Base-by-base conservation (phyloP, 306 rosid species). In the Glycine tomentella region DNA sequence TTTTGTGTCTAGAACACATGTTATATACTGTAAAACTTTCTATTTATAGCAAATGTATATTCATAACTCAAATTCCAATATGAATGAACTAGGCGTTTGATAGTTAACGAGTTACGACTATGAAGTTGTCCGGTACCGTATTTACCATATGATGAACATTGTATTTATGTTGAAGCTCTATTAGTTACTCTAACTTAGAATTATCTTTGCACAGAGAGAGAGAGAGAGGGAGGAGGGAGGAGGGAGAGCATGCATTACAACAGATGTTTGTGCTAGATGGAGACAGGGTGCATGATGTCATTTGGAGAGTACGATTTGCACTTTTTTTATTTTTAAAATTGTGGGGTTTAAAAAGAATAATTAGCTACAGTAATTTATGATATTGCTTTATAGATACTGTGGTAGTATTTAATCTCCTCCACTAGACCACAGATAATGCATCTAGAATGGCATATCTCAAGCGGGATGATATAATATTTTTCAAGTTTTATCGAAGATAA, bases 401-500 rank as follows among this genome's bases (percentile, higher is more conserved):
- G 40, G 6, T 9, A 16, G n/a, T 42, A 50, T 50, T 63, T 53
- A 84, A 31, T 69, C 46, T 76, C 40, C 69, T 15, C 83, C 83
- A 65, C 65, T 36, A 31, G 42, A 45, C 48, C 45, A 53, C 73
- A 69, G 75, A 50, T 76, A 63, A 76, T n/a, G 52, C 70, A n/a
- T 77, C 63, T 14, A 13, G 11, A 77, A 55, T 51, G 74, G 66
- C 75, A 81, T 81, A 56, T 57, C 77, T 72, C 46, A 9, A 14
- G 51, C 56, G 7, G 64, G 78, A 57, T 87, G 87, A 85, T 79
- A 87, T 45, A 85, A 87, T 74, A 53, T 58, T 8, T 25, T 52
- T 76, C 16, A 67, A 3, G 7, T 9, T 38, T 71, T 38, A 20
- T 3, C 3, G 25, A 61, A 74, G 72, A 36, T 40, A 84, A 73